Evolutionary conservation across 495 filamentous ascomycete species (phyloP), one percentile per base, ranked within the genome.

Genomic region (Xylaria castorea): DNA sequence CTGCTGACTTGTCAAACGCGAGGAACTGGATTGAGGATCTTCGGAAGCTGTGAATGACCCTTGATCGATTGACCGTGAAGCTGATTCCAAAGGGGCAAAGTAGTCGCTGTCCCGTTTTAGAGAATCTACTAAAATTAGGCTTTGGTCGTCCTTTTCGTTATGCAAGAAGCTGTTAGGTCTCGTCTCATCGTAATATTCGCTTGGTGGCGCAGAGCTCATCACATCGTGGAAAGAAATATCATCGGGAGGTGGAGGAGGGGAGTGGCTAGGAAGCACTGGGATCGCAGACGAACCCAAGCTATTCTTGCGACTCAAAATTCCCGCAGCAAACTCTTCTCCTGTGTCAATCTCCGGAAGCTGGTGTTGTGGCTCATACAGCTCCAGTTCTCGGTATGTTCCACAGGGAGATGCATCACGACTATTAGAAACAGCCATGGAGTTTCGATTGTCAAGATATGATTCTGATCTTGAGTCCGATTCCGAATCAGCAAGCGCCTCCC

Each of bases 141-240:
- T 76, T 42, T 75, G 78, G 9, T 78, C 77, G 73, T 80, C 78
- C 18, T 75, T 77, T 27, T 73, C 75, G 46, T 50, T 74, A 48
- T 83, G 78, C 8, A 80, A 58, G 53, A 81, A 85, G 71, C 83
- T 87, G 51, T 71, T 81, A 20, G 81, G 81, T 58, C 84, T 81
- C 16, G 81, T 84, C 5, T 82, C 79, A 25, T 81, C 78, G 11
- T 80, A 81, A 65, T 85, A 85, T 57, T 80, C 77, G 34, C 80
- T 81, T 66, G 74, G 76, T 22, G 75, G 71, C 32, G 71, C 65
- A 65, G 78, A 79, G 38, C 71, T 75, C n/a, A 71, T 55, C 14
- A 65, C 65, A 58, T 75, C 76, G 40, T 60, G 76, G 58, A 80
- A 66, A 38, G 78, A 75, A 14, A 32, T 50, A 51, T 64, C 62